Evolutionary conservation across 1,284 basidiomycete species (phyloP), one percentile per base, ranked within the genome.

Genomic region (Ceraceosorus guamensis): DNA sequence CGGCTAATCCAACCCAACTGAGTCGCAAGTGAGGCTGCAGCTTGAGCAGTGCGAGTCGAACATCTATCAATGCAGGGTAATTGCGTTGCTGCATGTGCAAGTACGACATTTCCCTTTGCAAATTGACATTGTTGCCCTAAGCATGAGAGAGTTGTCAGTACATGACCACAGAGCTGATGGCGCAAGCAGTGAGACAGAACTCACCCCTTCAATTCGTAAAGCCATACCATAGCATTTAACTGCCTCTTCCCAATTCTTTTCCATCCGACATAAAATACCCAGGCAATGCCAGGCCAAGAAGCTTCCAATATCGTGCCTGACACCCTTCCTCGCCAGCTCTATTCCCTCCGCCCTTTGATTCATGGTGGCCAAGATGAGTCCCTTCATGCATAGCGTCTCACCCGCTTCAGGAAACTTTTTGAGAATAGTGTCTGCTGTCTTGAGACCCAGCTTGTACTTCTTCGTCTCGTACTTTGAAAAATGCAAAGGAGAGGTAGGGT

Each of bases 261-360:
- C 88, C 46, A 86, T 87, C 31, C 73, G 62, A 50, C 75, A 54
- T 35, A 74, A 51, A 59, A 76, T 76, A 46, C 91, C 95, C 71
- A 91, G 88, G 60, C 98, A 92, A 77, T 99, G 95, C 93, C 95
- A 98, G 73, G 87, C 88, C 73, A 99, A 96, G 76, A 98, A 93
- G 30, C 88, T 91, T 39, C 85, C 89, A 59, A 93, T 81, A 79
- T 97, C 91, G 60, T 87, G 83, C 58, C 86, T 84, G 62, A 95
- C 55, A 35, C 72, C 95, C 63, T 88, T 85, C 79, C 88, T 88
- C 58, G 95, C 89, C 59, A 93, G 81, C 35, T 87, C 86, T 58
- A 89, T 80, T 16, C 91, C 91, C 52, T 70, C 68, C 13, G 39
- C 90, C 30, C 66, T 63, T 30, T 63, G 59, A 46, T 67, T 52